Evolutionary conservation across 2,329 filamentous ascomycete species (phyloP), one percentile per base, ranked within the genome.

Genomic region (Zelopaecilomyces penicillatus): DNA sequence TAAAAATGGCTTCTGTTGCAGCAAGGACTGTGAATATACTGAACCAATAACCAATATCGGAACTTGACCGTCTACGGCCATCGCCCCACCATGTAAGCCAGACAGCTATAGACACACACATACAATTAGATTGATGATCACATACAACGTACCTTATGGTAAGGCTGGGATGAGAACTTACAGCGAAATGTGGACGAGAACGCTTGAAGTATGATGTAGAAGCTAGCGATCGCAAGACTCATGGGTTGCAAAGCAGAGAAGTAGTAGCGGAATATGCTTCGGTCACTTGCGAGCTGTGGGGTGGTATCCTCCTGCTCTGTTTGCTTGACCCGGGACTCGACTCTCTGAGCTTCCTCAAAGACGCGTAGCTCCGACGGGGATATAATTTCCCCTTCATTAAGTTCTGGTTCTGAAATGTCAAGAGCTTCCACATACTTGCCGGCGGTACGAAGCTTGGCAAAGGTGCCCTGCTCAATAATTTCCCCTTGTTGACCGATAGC

Each of bases 381-480:
- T 3, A 48, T 41, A 3, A 37, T 43, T 6, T 39, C 30, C 3
- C 52, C 40, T 5, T 56, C 51, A 1, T 49, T 48, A 8, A 44
- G 28, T 12, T 47, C 42, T 5, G 53, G 44, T 5, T 44, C 55
- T 5, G 61, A 56, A 19, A 69, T 54, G 2, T 62, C 62, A 2
- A 69, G 57, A 26, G 54, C 60, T 12, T 65, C 53, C 1, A 69
- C 57, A 27, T 70, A 70, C 27, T 61, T 61, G 3, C 57, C 54
- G n/a, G 57, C 56, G 1, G 51, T 53, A 38, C 64, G 54, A 1
- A 74, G 59, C 5, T 65, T 52, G 5, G 56, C 41, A 37, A 69
- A 74, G 0, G 53, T 59, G 3, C 60, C 60, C 44, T 74, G 66
- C 30, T 74, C 69, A 1, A 65, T 46, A 11, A 74, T 52, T 2